A percentile compares a stretch with the other conserved stretches of the same genome.
These are phyloP conservation scores for Leccinellum luteum DNA, from an alignment of 768 basidiomycete genomes.

Conservation along the genomic window DNA sequence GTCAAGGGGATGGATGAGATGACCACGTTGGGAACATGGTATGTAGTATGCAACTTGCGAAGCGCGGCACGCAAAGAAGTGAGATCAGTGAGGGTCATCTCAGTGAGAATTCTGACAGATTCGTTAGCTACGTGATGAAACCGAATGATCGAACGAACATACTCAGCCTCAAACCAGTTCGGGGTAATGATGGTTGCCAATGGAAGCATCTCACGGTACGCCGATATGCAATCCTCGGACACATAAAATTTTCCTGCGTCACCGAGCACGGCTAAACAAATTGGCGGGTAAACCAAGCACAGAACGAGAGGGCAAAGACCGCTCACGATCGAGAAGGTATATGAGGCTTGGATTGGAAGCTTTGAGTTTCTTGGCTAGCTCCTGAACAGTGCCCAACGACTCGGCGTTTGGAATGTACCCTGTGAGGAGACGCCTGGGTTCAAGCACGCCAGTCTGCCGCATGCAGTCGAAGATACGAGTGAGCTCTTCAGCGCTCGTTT, in stretches of 20 bases:
- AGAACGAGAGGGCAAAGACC: neutral
- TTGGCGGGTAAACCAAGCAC: neutral
- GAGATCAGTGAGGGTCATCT: conserved; percentile 62
- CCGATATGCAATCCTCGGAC: conserved; percentile 78
- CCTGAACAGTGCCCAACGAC: conserved; percentile 63
- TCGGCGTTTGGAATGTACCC: conserved; percentile 90
- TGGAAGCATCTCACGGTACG: conserved; percentile 78
- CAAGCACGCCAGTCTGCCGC: conserved; percentile 72
- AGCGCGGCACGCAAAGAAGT: conserved; percentile 68
- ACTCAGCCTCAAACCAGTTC: conserved; percentile 99
- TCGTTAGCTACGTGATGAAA: conserved; percentile 1
- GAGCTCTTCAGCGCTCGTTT: conserved; percentile 77
- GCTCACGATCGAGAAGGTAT: conserved; percentile 91
- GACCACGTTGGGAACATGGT: conserved; percentile 81
- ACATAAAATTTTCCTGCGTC: conserved; percentile 91
- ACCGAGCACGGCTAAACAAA: conserved; percentile 79
- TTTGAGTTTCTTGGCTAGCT: conserved; percentile 61
- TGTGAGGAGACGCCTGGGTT: conserved; percentile 73
- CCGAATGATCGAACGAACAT: conserved; percentile 9
- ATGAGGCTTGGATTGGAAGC: conserved; percentile 56
- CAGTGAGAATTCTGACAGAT: conserved; percentile 65
- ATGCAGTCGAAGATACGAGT: conserved; percentile 68
- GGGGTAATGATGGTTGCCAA: conserved; percentile 93
- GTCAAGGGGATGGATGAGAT: conserved; percentile 83
- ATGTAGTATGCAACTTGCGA: conserved; percentile 67